Evolutionary conservation across 176 grass and related monocot species (phyloP).

Genomic region (Canna indica): DNA sequence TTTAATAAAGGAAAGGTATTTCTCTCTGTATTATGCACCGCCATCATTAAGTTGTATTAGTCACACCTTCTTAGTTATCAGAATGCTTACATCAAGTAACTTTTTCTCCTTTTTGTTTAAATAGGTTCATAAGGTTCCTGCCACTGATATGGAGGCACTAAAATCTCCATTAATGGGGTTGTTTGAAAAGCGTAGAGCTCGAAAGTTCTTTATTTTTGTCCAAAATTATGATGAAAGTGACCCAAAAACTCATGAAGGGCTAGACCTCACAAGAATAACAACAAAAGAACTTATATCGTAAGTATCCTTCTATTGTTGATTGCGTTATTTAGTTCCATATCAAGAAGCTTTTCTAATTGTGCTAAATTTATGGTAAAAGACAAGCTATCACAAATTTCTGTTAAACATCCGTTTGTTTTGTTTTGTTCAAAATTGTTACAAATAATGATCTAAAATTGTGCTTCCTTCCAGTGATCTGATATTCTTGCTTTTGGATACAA

Average conservation of each 20-base stretch:
- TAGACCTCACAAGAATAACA: constrained; percentile 54
- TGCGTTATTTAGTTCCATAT: background rate
- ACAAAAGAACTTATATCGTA: constrained; percentile 81
- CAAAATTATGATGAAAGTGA: constrained; percentile 87
- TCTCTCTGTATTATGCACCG: background rate
- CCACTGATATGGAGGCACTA: constrained; percentile 85
- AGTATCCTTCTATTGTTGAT: constrained; percentile 14
- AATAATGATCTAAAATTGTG: background rate
- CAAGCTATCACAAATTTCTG: background rate
- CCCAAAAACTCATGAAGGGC: constrained; percentile 68
- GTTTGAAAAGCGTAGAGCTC: constrained; percentile 81
- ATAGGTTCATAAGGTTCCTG: constrained; percentile 86
- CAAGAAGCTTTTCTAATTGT: background rate
- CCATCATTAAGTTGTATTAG: background rate
- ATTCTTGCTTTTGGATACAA: too few relatives aligned
- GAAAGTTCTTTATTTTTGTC: constrained; percentile 89
- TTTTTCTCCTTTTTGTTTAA: constrained; percentile 1
- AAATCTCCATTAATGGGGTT: constrained; percentile 92
- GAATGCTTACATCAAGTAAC: background rate
- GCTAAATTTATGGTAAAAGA: background rate
- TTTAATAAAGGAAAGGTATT: constrained; percentile 90
- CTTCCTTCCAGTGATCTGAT: too few relatives aligned
- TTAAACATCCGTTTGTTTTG: background rate
- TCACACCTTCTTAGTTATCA: background rate
- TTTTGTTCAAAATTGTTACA: background rate